A percentile compares a stretch with the other conserved stretches of the same genome.
phyloP scores from a whole-genome alignment of 495 filamentous ascomycete species.

The Penicillium odoratum region DNA sequence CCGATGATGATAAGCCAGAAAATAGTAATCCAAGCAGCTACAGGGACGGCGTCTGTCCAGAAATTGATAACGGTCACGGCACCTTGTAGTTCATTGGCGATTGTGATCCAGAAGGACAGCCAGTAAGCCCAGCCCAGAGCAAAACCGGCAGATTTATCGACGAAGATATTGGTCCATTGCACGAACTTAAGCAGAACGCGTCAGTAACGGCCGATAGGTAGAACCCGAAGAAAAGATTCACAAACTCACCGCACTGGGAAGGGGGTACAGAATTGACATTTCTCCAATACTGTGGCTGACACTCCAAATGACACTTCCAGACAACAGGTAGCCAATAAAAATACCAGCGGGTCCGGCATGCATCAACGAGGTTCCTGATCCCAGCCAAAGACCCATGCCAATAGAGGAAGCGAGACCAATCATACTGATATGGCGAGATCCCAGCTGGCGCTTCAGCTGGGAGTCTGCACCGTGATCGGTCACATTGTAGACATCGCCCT shows the following conservation, averaged over 20 bases:
- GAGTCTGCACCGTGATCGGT: slow-evolving; percentile 27
- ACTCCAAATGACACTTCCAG: slow-evolving; percentile 35
- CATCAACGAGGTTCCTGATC: slow-evolving; percentile 24
- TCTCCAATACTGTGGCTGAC: slow-evolving; percentile 46
- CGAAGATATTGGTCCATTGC: slow-evolving; percentile 47
- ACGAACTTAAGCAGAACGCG: slow-evolving; percentile 26
- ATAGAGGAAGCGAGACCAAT: slow-evolving; percentile 35
- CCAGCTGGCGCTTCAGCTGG: slow-evolving; percentile 28
- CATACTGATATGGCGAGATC: slow-evolving; percentile 35
- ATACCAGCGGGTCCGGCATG: slow-evolving; percentile 32
- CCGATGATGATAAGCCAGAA: slow-evolving; percentile 45
- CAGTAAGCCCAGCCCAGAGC: slow-evolving; percentile 55
- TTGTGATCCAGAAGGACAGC: slow-evolving; percentile 42
- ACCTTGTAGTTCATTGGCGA: slow-evolving; percentile 51
- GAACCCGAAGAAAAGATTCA: not conserved
- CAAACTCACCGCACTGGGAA: slow-evolving; percentile 42
- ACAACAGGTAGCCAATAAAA: slow-evolving; percentile 51
- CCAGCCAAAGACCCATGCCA: slow-evolving; percentile 32
- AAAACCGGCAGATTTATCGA: slow-evolving; percentile 48
- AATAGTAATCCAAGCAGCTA: slow-evolving; percentile 49
- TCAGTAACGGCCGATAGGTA: not conserved
- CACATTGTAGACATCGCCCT: not conserved
- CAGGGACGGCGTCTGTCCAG: slow-evolving; percentile 49
- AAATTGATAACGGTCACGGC: slow-evolving; percentile 60
- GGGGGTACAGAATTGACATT: slow-evolving; percentile 53